A percentile compares a stretch with the other conserved stretches of the same genome.
These are phyloP conservation scores for Gelatoporia subvermispora DNA, from an alignment of 768 basidiomycete species.

Conservation along the genomic window DNA sequence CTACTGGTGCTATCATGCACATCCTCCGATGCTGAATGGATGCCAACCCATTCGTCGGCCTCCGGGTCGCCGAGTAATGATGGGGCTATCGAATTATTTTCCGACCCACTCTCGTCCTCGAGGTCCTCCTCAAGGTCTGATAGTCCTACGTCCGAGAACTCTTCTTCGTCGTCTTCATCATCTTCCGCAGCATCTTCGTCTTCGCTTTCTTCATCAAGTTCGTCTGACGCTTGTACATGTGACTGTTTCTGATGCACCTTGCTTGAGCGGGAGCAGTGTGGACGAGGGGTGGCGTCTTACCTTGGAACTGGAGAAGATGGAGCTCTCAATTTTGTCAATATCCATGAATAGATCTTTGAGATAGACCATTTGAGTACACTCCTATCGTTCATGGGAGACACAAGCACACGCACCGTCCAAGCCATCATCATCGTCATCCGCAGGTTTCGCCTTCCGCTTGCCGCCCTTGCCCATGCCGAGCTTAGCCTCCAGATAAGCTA, in stretches of 20 bases:
- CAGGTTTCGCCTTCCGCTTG: constrained; percentile 36
- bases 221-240: background rate
- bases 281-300: background rate
- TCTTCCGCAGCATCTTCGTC: constrained; percentile 13
- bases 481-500: constrained; percentile 75
- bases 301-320: background rate
- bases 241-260: background rate
- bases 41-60: constrained; percentile 19
- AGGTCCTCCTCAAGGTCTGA: constrained; percentile 3
- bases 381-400: background rate
- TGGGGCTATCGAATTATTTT: constrained; percentile 34
- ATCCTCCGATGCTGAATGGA: constrained; percentile 25
- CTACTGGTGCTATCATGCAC: constrained; percentile 20
- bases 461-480: constrained; percentile 49
- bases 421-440: constrained; percentile 58
- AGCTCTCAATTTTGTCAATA: constrained; percentile 19
- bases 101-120: constrained; percentile 17
- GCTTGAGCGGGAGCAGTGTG: too few species aligned
- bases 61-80: background rate
- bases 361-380: background rate
- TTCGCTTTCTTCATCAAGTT: background rate
- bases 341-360: constrained; percentile 22
- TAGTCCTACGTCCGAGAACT: constrained; percentile 12
- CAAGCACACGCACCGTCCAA: constrained; percentile 59
- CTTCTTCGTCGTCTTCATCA: constrained; percentile 21